Conservation (phyloP, 768 basidiomycete species). For the Boletellus sp. region DNA sequence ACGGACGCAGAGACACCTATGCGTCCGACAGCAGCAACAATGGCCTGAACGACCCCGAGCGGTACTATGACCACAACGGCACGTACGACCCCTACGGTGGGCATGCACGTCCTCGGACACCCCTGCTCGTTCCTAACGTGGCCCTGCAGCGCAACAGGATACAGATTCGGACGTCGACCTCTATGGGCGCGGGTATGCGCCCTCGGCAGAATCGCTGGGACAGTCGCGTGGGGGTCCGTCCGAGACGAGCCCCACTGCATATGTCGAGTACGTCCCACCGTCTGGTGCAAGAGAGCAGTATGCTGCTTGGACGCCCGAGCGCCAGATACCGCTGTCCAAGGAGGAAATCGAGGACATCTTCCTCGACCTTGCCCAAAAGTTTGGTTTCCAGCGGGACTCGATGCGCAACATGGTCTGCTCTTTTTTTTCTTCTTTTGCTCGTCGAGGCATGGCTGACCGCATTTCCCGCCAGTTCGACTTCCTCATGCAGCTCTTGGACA, state of each 20-base stretch:
- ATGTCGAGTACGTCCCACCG: slow-evolving; percentile 56
- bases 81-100: slow-evolving; percentile 64
- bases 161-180: slow-evolving; percentile 80
- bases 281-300: slow-evolving; percentile 75
- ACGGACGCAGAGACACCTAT: slow-evolving; percentile 62
- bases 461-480: slow-evolving; percentile 75
- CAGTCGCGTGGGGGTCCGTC: slow-evolving; percentile 57
- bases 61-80: slow-evolving; percentile 63
- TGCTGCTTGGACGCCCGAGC: slow-evolving; percentile 90
- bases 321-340: slow-evolving; percentile 94
- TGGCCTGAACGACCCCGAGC: slow-evolving; percentile 38
- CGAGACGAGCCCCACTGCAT: slow-evolving; percentile 69
- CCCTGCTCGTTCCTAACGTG: slow-evolving; percentile 8
- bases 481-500: slow-evolving; percentile 95
- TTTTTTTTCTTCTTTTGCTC: slow-evolving; percentile 10
- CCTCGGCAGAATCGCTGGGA: slow-evolving; percentile 71
- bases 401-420: slow-evolving; percentile 89
- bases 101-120: slow-evolving; percentile 14
- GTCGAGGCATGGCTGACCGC: slow-evolving; percentile 9
- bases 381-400: slow-evolving; percentile 94
- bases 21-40: slow-evolving; percentile 68
- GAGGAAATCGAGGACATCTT: slow-evolving; percentile 99
- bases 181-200: slow-evolving; percentile 66
- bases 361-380: slow-evolving; percentile 95
- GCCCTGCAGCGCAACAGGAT: slow-evolving; percentile 61